Percentiles rank a stretch among this genome's conserved stretches.
Evolutionary conservation across 768 basidiomycete species (phyloP).

Genomic region (Leucosporidium creatinivorum): DNA sequence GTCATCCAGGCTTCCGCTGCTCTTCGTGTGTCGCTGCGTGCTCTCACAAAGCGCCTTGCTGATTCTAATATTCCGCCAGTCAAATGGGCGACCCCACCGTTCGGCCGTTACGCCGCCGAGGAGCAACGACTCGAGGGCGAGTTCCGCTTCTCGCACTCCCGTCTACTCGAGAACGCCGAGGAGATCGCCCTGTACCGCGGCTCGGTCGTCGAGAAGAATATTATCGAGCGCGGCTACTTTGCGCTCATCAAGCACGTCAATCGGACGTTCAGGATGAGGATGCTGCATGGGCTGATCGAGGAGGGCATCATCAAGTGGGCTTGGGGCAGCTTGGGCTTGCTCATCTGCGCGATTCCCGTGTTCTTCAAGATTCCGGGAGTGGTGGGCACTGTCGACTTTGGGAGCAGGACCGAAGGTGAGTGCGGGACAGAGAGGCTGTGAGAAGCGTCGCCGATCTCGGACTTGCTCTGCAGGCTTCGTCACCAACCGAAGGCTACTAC

Average conservation of each 20-base stretch:
- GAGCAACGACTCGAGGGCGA: constrained; percentile 83
- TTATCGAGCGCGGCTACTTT: constrained; percentile 82
- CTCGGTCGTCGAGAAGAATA: constrained; percentile 85
- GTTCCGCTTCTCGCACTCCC: constrained; percentile 83
- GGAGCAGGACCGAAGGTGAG: constrained; percentile 78
- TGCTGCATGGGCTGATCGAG: constrained; percentile 87
- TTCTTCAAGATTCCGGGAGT: constrained; percentile 72
- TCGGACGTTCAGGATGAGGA: constrained; percentile 61
- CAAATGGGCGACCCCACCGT: constrained; percentile 51
- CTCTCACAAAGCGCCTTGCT: no score
- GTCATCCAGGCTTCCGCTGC: constrained; percentile 1
- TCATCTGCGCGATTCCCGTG: constrained; percentile 86
- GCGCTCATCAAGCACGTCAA: constrained; percentile 78
- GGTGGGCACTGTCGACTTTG: constrained; percentile 55
- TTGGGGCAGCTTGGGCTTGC: constrained; percentile 90
- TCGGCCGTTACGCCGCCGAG: constrained; percentile 60
- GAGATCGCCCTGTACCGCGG: constrained; percentile 53
- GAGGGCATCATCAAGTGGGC: constrained; percentile 91
- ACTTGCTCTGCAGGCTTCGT: constrained; percentile 62
- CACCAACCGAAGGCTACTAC: constrained; percentile 57
- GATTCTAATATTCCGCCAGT: no score
- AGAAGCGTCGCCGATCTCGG: no score
- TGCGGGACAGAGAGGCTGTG: not conserved
- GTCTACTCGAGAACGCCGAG: constrained; percentile 79
- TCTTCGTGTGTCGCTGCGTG: not conserved